These are phyloP conservation scores for Galeopsis tetrahit DNA, from an alignment of 257 asterid genomes.

Conservation along the genomic window DNA sequence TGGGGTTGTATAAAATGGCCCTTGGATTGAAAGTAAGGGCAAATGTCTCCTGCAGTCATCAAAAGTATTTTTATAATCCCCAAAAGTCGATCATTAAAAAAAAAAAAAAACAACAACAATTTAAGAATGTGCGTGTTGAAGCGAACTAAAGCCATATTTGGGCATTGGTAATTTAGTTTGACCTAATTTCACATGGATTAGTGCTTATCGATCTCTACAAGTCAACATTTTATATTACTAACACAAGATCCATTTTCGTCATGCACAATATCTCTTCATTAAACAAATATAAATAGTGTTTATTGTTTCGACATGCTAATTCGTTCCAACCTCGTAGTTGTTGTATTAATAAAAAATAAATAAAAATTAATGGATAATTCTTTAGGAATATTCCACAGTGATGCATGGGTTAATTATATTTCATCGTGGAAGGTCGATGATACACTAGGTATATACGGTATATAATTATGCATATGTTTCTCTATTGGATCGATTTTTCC, in stretches of 20 bases:
- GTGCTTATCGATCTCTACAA: conserved; percentile 34
- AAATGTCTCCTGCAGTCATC: conserved; percentile 37
- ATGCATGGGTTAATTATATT: background rate
- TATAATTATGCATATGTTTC: background rate
- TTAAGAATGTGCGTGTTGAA: conserved; percentile 32
- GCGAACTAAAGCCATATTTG: conserved; percentile 33
- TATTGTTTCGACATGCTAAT: conserved; percentile 21
- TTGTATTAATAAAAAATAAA: background rate
- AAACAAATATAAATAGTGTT: background rate
- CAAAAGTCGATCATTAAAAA: background rate
- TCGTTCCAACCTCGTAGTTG: conserved; percentile 35
- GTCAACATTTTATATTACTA: conserved; percentile 34
- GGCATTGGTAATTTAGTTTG: conserved; percentile 31
- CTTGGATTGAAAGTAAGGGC: conserved; percentile 39
- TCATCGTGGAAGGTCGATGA: background rate
- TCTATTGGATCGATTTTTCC: background rate
- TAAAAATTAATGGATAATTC: conserved; percentile 9
- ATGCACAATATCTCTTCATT: conserved; percentile 31
- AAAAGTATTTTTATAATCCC: background rate
- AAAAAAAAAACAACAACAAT: too few relatives aligned
- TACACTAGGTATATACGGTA: background rate
- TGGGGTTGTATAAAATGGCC: conserved; percentile 20
- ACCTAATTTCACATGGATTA: conserved; percentile 36
- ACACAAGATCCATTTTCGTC: conserved; percentile 20
- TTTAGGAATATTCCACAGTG: conserved; percentile 27